Conservation (phyloP, 768 basidiomycete species). For the Tylopilus sp. region DNA sequence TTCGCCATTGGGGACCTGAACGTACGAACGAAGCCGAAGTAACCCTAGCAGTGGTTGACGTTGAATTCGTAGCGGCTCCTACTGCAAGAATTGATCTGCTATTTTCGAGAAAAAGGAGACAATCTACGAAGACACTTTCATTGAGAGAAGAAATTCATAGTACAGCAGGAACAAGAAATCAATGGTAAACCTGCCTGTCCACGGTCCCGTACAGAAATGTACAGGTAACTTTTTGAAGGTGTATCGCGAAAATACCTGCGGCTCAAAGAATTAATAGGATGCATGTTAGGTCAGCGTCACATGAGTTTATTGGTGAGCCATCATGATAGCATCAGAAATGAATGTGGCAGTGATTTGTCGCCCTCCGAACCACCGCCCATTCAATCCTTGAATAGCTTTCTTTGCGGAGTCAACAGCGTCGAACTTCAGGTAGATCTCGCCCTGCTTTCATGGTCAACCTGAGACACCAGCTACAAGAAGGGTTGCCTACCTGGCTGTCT, state of each 20-base stretch:
- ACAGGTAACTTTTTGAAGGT: constrained; percentile 31
- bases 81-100: constrained; percentile 21
- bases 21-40: neutral
- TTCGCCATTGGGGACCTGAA: neutral
- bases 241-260: constrained; percentile 30
- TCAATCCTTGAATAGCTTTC: constrained; percentile 83
- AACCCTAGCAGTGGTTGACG: neutral
- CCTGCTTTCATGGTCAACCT: constrained; percentile 44
- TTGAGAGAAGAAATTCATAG: constrained; percentile 30
- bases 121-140: constrained; percentile 35
- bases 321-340: constrained; percentile 93
- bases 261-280: constrained; percentile 30
- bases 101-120: constrained; percentile 21
- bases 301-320: constrained; percentile 68
- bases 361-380: constrained; percentile 97
- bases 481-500: constrained; percentile 75
- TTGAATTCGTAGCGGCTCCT: constrained; percentile 10
- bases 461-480: neutral
- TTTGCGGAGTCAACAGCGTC: constrained; percentile 73
- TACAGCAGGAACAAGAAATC: constrained; percentile 30
- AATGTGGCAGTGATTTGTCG: constrained; percentile 82
- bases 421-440: constrained; percentile 97
- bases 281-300: constrained; percentile 23
- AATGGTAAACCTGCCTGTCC: constrained; percentile 39
- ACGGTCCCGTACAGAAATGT: constrained; percentile 29